Evolutionary conservation across 2,329 filamentous ascomycete species (phyloP).

Genomic region (Fusarium citri): DNA sequence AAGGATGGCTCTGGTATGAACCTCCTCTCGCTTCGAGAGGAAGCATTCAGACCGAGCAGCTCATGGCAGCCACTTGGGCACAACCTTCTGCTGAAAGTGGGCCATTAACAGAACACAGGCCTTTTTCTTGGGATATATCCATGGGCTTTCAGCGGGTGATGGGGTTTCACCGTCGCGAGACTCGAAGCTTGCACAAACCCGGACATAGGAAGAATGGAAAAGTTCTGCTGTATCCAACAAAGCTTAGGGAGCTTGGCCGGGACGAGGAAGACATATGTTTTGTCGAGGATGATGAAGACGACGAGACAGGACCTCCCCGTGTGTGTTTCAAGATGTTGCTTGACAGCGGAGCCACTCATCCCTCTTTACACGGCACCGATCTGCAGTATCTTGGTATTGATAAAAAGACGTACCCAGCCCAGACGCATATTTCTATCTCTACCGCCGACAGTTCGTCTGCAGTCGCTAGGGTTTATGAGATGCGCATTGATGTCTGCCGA

Average conservation of each 20-base stretch:
- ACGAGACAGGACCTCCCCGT: slow-evolving; percentile 22
- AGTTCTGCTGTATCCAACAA: slow-evolving; percentile 32
- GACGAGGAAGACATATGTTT: not conserved
- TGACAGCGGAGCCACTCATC: slow-evolving; percentile 42
- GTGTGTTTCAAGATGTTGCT: slow-evolving; percentile 46
- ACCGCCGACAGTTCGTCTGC: slow-evolving; percentile 30
- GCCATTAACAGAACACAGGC: slow-evolving; percentile 3
- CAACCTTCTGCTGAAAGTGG: slow-evolving; percentile 17
- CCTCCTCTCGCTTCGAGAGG: slow-evolving; percentile 33
- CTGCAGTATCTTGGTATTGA: slow-evolving; percentile 39
- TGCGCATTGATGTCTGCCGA: slow-evolving; percentile 44
- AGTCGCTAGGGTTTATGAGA: slow-evolving; percentile 35
- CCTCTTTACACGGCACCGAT: slow-evolving; percentile 37
- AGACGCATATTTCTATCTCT: slow-evolving; percentile 28
- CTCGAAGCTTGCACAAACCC: not conserved
- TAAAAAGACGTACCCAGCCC: slow-evolving; percentile 33
- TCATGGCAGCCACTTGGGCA: slow-evolving; percentile 44
- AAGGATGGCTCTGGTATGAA: slow-evolving; percentile 47
- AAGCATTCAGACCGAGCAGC: slow-evolving; percentile 25
- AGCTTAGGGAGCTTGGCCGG: not conserved
- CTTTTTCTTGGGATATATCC: slow-evolving; percentile 38
- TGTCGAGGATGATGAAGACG: slow-evolving; percentile 38
- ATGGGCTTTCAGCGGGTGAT: slow-evolving; percentile 44
- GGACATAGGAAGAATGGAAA: slow-evolving; percentile 10
- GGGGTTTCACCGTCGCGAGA: slow-evolving; percentile 36